phyloP scores from a whole-genome alignment of 805 yeast species.

The Candida argentea region DNA sequence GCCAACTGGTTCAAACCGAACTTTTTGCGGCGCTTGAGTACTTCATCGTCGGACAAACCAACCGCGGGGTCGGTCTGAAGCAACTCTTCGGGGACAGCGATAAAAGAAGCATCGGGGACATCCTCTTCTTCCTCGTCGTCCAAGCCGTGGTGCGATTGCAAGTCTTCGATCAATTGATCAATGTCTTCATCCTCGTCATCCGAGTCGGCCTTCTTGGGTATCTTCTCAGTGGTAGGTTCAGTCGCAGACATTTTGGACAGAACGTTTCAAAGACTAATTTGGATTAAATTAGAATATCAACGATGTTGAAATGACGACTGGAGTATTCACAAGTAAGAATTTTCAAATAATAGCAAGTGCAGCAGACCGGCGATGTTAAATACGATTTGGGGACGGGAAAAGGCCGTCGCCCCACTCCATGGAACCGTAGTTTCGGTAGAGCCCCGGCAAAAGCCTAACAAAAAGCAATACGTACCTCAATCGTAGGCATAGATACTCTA shows the following conservation, averaged over 20 bases:
- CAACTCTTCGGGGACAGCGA: constrained; percentile 79
- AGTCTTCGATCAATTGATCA: constrained; percentile 61
- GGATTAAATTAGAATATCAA: no score
- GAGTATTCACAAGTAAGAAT: not conserved
- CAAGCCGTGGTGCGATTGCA: constrained; percentile 56
- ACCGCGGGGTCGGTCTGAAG: constrained; percentile 69
- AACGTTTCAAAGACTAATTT: constrained; percentile 2
- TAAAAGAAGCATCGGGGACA: constrained; percentile 28
- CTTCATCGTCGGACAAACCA: constrained; percentile 77
- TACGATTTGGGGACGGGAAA: not conserved
- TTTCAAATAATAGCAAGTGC: not conserved
- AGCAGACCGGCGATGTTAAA: not conserved
- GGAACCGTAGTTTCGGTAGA: no score
- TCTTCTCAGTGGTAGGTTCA: constrained; percentile 49
- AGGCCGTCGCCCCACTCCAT: no score
- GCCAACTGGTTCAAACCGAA: constrained; percentile 86
- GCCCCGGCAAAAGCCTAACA: no score
- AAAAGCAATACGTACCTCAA: no score
- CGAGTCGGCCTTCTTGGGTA: constrained; percentile 39
- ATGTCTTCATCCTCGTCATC: constrained; percentile 47
- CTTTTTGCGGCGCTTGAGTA: constrained; percentile 76
- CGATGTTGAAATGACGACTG: no score
- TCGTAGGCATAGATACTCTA: no score
- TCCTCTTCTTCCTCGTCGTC: constrained; percentile 17
- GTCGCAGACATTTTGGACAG: constrained; percentile 20